Conservation (phyloP, 2,329 filamentous ascomycete genomes). For the Penicillium expansum region DNA sequence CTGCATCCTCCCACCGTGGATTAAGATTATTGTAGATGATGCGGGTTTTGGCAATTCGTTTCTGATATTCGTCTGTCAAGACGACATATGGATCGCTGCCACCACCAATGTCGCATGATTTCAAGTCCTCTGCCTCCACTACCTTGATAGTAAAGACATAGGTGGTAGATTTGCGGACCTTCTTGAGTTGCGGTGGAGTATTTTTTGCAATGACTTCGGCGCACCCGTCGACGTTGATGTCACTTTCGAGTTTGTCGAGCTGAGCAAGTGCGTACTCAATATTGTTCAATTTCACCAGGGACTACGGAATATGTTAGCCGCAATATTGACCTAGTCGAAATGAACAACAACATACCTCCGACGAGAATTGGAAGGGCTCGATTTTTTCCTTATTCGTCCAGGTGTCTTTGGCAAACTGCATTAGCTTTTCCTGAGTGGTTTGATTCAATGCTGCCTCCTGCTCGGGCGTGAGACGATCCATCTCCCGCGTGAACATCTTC, state of each 20-base stretch:
- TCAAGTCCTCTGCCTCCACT: conserved; percentile 94
- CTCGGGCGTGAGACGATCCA: conserved; percentile 86
- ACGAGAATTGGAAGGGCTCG: conserved; percentile 94
- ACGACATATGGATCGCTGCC: conserved; percentile 96
- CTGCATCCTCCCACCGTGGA: conserved; percentile 93
- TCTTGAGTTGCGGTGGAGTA: conserved; percentile 68
- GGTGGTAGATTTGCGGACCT: conserved; percentile 70
- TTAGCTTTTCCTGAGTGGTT: conserved; percentile 85
- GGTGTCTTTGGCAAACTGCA: conserved; percentile 89
- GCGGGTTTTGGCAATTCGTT: conserved; percentile 89
- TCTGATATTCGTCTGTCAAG: conserved; percentile 95
- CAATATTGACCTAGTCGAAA: background rate
- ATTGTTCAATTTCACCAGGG: conserved; percentile 96
- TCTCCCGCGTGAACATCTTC: conserved; percentile 79
- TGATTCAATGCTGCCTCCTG: conserved; percentile 75
- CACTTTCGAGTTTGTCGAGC: conserved; percentile 82
- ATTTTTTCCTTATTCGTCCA: conserved; percentile 90
- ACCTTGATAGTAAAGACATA: conserved; percentile 99
- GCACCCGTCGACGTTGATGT: conserved; percentile 88
- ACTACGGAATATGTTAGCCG: conserved; percentile 54
- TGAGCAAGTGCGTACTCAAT: conserved; percentile 92
- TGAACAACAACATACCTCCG: conserved; percentile 62
- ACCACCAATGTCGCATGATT: conserved; percentile 94
- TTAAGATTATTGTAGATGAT: conserved; percentile 88
- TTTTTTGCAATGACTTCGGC: conserved; percentile 75